Conservation (phyloP, 176 grass and related monocot species). For the Aegilops umbellulata region DNA sequence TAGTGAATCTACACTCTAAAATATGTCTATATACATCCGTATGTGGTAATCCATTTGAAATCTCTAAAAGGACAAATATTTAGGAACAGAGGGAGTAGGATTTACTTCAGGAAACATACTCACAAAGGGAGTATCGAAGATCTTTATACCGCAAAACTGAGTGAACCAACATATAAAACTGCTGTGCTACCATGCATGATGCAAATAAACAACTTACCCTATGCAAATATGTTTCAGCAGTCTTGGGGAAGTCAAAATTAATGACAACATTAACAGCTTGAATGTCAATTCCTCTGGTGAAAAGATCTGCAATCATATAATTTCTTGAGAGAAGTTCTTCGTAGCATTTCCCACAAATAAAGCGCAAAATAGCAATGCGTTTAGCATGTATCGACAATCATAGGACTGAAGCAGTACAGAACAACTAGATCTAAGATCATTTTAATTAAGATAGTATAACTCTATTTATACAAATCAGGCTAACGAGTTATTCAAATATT, state of each 20-base stretch:
- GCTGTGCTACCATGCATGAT: background rate
- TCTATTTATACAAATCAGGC: background rate
- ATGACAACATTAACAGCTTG: conserved; percentile 97
- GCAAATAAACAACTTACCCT: conserved; percentile 52
- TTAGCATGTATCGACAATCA: background rate
- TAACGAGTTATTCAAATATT: background rate
- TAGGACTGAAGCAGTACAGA: background rate
- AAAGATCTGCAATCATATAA: conserved; percentile 62
- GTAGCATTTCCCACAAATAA: background rate
- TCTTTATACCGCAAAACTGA: background rate
- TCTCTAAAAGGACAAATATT: too few relatives aligned
- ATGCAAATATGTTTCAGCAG: conserved; percentile 88
- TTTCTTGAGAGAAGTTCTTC: background rate
- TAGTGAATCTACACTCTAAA: too few relatives aligned
- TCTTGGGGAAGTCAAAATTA: conserved; percentile 96
- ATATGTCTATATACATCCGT: too few relatives aligned
- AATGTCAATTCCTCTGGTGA: conserved; percentile 97
- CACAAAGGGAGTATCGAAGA: background rate
- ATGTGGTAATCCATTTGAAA: too few relatives aligned
- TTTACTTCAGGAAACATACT: too few relatives aligned
- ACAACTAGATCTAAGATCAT: background rate
- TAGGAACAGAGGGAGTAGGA: too few relatives aligned
- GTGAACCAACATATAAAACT: background rate
- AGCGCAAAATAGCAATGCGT: background rate
- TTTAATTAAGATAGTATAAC: background rate